Evolutionary conservation across 169 alveolate genomes (phyloP).

Genomic region (Cystoisospora suis): DNA sequence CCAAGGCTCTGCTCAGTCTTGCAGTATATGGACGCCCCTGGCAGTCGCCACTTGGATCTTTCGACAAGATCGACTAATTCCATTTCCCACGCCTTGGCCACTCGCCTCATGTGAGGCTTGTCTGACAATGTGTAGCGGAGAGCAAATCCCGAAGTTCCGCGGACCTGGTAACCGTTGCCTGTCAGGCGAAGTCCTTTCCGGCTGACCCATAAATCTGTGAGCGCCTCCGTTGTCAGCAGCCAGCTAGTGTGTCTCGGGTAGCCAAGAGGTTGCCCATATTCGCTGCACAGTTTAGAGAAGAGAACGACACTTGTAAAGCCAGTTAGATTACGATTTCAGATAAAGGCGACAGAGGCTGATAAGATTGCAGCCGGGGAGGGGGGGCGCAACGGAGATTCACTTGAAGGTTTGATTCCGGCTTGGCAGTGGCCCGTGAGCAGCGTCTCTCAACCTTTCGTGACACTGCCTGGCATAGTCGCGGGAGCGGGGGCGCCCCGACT

Average conservation of each 20-base stretch:
- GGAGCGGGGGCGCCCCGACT: too few relatives aligned
- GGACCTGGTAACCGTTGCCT: constrained; percentile 49
- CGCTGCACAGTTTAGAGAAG: constrained; percentile 8
- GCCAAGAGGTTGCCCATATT: constrained; percentile 54
- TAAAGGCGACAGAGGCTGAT: too few relatives aligned
- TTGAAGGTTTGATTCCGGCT: too few relatives aligned
- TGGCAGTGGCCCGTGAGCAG: too few relatives aligned
- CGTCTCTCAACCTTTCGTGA: too few relatives aligned
- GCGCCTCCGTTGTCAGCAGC: constrained; percentile 54
- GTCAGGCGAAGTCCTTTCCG: constrained; percentile 49
- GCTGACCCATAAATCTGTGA: constrained; percentile 52
- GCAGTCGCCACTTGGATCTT: constrained; percentile 7
- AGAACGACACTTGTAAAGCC: background rate
- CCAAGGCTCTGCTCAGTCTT: constrained; percentile 64
- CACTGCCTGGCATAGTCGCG: too few relatives aligned
- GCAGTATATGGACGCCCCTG: constrained; percentile 59
- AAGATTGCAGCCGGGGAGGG: too few relatives aligned
- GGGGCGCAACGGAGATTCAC: too few relatives aligned
- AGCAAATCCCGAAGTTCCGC: constrained; percentile 53
- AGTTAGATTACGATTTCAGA: too few relatives aligned
- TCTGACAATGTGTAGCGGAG: constrained; percentile 55
- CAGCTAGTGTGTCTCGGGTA: constrained; percentile 58
- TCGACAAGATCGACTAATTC: constrained; percentile 35
- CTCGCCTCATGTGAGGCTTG: constrained; percentile 49
- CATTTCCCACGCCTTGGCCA: constrained; percentile 58